Base-by-base conservation (phyloP, 2,329 filamentous ascomycete species). In the Juglanconis sp. region DNA sequence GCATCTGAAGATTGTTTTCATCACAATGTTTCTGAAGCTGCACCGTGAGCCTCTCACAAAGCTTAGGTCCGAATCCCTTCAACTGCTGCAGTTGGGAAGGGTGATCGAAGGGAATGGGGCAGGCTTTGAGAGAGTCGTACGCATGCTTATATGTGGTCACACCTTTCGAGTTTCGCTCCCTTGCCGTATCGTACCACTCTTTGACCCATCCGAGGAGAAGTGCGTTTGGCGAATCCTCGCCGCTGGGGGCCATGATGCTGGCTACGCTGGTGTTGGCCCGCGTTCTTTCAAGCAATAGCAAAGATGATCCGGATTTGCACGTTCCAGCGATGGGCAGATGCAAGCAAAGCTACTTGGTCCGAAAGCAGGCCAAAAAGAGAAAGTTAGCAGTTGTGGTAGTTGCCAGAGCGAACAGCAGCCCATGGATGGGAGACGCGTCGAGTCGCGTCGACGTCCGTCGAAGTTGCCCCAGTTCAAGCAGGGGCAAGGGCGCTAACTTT, bases 121-220 rank as follows among this genome's bases (percentile, higher is more conserved):
- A 93, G 11, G 84, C 84, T 73, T 87, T 90, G 72, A 95, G 83
- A 2, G 90, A 89, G 60, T 91, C 82, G 68, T 91, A 91, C 1
- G 91, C 91, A 66, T 88, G 86, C 65, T 85, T 89, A 72, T 92
- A 94, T 0, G 84, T 87, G n/a, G 81, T 84, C 31, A 86, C 75
- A 30, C 88, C 88, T 70, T 91, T 92, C 17, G 85, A 84, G 69
- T 88, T 91, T 50, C 82, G 83, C 66, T 91, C 85, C 53, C 82
- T 80, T 11, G 89, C 90, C 46, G 82, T 71, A 49, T 92, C 88
- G 53, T 89, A 81, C 88, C 88, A 92, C 76, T 92, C 89, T 68
- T 90, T 87, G 54, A 93, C 85, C 86, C 89, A 93, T 65, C 77
- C 76, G 10, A 93, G 79, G 8, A 92, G 80, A 46, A 91, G 79